Evolutionary conservation across 495 filamentous ascomycete genomes (phyloP).

Genomic region (Viridothelium virens): DNA sequence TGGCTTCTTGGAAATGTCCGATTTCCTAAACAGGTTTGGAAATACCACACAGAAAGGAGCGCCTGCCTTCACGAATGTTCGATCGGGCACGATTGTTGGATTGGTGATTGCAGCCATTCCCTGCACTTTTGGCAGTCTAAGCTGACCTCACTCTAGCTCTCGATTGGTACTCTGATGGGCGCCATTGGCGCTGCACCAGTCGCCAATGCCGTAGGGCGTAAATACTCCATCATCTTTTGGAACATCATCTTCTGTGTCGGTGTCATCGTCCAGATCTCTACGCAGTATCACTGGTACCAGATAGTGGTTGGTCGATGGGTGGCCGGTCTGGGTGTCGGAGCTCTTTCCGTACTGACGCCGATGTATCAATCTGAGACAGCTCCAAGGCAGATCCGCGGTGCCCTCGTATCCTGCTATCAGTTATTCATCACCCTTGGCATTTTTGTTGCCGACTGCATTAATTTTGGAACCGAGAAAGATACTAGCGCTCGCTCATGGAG

Average conservation of each 20-base stretch:
- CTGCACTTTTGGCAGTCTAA: neutral
- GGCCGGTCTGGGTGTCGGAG: slow-evolving; percentile 32
- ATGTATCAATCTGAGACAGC: slow-evolving; percentile 33
- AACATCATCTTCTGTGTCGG: slow-evolving; percentile 29
- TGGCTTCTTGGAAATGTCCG: slow-evolving; percentile 31
- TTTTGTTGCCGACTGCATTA: slow-evolving; percentile 73
- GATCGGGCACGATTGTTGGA: slow-evolving; percentile 31
- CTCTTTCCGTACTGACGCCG: slow-evolving; percentile 28
- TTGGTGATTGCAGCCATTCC: slow-evolving; percentile 17
- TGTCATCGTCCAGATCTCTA: slow-evolving; percentile 33
- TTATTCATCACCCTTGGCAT: slow-evolving; percentile 84
- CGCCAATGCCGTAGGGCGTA: slow-evolving; percentile 30
- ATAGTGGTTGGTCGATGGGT: slow-evolving; percentile 31
- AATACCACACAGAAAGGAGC: slow-evolving; percentile 14
- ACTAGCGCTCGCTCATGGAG: slow-evolving; percentile 59
- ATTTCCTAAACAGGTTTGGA: slow-evolving; percentile 30
- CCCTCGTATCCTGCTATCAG: slow-evolving; percentile 56
- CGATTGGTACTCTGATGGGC: slow-evolving; percentile 34
- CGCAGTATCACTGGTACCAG: slow-evolving; percentile 29
- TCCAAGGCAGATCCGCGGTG: slow-evolving; percentile 29
- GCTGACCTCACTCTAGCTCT: slow-evolving; percentile 20
- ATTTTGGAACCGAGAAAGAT: slow-evolving; percentile 60
- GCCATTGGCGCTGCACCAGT: slow-evolving; percentile 28
- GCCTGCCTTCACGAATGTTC: slow-evolving; percentile 25
- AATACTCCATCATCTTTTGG: slow-evolving; percentile 27